Conservation (phyloP, 305 asterid species). For the Fraxinus velutina region DNA sequence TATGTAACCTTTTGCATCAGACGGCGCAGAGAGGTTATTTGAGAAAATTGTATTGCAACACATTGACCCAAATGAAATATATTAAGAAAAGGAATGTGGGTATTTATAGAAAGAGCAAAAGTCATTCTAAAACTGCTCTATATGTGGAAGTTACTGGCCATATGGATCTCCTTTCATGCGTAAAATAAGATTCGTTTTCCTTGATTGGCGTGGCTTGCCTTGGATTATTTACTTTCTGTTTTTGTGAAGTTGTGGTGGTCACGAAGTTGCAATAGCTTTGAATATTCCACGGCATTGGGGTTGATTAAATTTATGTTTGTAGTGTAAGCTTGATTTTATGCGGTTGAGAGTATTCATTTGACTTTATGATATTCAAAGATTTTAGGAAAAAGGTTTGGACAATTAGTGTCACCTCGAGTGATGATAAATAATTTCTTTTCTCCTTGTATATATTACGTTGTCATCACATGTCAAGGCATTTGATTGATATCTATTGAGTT, state of each 20-base stretch:
- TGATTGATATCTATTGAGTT: not conserved
- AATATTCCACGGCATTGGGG: not conserved
- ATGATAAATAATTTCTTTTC: not conserved
- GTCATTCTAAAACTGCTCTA: slow-evolving; percentile 2
- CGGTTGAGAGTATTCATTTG: slow-evolving; percentile 15
- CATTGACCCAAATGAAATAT: slow-evolving; percentile 3
- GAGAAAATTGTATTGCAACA: slow-evolving; percentile 15
- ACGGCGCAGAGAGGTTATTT: slow-evolving; percentile 7
- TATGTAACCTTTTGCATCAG: slow-evolving; percentile 10
- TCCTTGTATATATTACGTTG: not conserved
- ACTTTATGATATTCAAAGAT: not conserved
- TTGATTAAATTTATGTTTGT: not conserved
- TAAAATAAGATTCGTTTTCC: slow-evolving; percentile 2
- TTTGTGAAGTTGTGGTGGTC: slow-evolving; percentile 15
- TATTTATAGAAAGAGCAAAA: not conserved
- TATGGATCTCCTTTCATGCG: slow-evolving; percentile 9
- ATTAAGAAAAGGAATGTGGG: slow-evolving; percentile 6
- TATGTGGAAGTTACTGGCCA: slow-evolving; percentile 16
- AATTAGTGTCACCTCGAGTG: not conserved
- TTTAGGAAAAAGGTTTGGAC: not conserved
- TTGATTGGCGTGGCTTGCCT: not conserved
- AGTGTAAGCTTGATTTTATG: not conserved
- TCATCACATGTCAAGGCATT: not conserved
- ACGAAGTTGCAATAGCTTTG: not conserved
- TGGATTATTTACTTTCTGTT: not conserved